Conservation (phyloP, 73 alveolate genomes). For the Tetrahymena malaccensis region DNA sequence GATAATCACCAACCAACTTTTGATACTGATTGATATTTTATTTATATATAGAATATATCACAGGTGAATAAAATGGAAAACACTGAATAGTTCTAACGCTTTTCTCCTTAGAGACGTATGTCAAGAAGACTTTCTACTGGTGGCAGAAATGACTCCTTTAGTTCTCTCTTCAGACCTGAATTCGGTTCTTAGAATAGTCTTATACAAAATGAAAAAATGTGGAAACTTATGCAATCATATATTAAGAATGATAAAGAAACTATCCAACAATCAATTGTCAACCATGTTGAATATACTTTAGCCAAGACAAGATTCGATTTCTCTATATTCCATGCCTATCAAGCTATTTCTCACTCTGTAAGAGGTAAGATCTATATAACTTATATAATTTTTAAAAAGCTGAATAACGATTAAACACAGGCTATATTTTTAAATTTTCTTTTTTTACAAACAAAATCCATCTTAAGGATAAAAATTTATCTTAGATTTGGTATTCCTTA, state of each 20-base stretch:
- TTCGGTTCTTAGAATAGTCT: background rate
- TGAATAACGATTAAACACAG: background rate
- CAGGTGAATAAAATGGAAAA: background rate
- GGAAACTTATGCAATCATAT: constrained; percentile 45
- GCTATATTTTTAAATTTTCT: too few relatives aligned
- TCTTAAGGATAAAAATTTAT: too few relatives aligned
- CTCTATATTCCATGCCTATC: constrained; percentile 39
- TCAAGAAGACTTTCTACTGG: background rate
- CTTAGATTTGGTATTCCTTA: too few relatives aligned
- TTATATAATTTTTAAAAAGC: too few relatives aligned
- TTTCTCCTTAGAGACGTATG: background rate
- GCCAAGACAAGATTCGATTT: constrained; percentile 46
- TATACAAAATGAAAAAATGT: constrained; percentile 6
- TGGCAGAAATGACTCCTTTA: background rate
- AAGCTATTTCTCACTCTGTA: constrained; percentile 3
- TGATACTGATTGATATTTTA: background rate
- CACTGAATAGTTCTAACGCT: background rate
- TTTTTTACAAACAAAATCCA: too few relatives aligned
- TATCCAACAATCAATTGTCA: constrained; percentile 17
- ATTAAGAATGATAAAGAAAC: constrained; percentile 15
- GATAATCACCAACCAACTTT: background rate
- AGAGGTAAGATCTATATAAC: background rate
- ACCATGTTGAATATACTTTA: constrained; percentile 42
- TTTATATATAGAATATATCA: background rate
- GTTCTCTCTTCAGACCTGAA: background rate